phyloP scores from a whole-genome alignment of 1,284 basidiomycete genomes.

The Anthracocystis setariae region DNA sequence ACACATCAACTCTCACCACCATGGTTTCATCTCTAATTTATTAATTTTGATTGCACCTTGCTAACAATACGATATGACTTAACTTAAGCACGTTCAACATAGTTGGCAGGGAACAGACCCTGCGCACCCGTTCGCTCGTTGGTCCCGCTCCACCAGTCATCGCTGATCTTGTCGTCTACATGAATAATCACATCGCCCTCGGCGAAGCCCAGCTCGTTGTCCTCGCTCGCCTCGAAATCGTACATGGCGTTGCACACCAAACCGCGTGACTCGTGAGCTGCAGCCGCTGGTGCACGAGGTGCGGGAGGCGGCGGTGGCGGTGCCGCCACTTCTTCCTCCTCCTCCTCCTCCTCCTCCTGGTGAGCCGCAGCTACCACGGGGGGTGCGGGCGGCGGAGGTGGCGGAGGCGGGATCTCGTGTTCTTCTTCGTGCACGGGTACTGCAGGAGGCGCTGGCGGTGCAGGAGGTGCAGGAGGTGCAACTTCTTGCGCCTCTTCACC shows the following conservation, averaged over 20 bases:
- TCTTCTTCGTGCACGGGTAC: constrained; percentile 13
- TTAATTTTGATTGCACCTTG: too few species aligned
- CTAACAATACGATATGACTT: too few species aligned
- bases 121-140: constrained; percentile 68
- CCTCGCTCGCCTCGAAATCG: constrained; percentile 66
- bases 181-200: constrained; percentile 64
- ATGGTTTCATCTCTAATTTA: too few species aligned
- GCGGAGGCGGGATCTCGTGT: constrained; percentile 70
- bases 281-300: constrained; percentile 12
- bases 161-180: constrained; percentile 64
- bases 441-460: constrained; percentile 26
- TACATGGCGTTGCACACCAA: constrained; percentile 62
- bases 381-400: constrained; percentile 50
- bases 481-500: constrained; percentile 27
- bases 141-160: constrained; percentile 67
- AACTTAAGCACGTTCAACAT: constrained; percentile 45
- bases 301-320: constrained; percentile 34
- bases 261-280: constrained; percentile 8
- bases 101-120: constrained; percentile 71
- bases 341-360: constrained; percentile 3
- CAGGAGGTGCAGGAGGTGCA: constrained; percentile 38
- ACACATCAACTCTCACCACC: too few species aligned
- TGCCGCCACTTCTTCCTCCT: constrained; percentile 12
- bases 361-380: constrained; percentile 28
- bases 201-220: constrained; percentile 62